A percentile compares a stretch with the other conserved stretches of the same genome.
Conservation (phyloP, 1,284 basidiomycete genomes). For the Farysia itapuensis region DNA sequence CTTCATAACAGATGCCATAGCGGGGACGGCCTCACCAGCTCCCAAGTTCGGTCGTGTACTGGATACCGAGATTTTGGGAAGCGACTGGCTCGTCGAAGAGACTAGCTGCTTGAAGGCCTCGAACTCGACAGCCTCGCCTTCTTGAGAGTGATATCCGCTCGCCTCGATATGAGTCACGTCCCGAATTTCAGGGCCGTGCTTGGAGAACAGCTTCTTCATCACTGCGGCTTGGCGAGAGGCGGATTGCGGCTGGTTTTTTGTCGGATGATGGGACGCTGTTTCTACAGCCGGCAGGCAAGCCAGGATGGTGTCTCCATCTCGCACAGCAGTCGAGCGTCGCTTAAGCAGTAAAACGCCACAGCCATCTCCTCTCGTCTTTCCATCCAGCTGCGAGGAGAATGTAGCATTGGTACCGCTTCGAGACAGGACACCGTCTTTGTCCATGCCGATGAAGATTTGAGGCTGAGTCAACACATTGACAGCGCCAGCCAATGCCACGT, state of each 20-base stretch:
- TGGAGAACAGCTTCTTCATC: conserved; percentile 3
- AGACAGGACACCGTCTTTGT: conserved; percentile 31
- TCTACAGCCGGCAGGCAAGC: conserved; percentile 21
- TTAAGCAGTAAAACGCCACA: conserved; percentile 40
- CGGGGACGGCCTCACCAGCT: conserved; percentile 32
- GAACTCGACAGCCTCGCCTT: conserved; percentile 26
- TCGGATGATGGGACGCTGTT: conserved; percentile 8
- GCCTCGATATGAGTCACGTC: conserved; percentile 35
- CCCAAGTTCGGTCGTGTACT: conserved; percentile 30
- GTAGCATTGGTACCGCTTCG: conserved; percentile 21
- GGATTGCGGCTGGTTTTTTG: not conserved
- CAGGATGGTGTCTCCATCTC: conserved; percentile 32
- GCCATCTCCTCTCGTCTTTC: conserved; percentile 38
- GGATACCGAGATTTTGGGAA: conserved; percentile 11
- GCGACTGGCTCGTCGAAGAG: not conserved
- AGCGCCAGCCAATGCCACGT: conserved; percentile 32
- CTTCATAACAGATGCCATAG: conserved; percentile 37
- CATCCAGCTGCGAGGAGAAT: conserved; percentile 22
- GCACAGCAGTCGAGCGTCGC: conserved; percentile 30
- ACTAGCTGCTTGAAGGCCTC: conserved; percentile 16
- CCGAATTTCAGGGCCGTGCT: too few species aligned
- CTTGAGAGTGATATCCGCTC: conserved; percentile 16
- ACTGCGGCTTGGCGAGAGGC: conserved; percentile 6
- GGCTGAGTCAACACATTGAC: conserved; percentile 35
- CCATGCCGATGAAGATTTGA: conserved; percentile 41